Base-by-base conservation (phyloP, 73 alveolate species). In the Stentor roeselii region DNA sequence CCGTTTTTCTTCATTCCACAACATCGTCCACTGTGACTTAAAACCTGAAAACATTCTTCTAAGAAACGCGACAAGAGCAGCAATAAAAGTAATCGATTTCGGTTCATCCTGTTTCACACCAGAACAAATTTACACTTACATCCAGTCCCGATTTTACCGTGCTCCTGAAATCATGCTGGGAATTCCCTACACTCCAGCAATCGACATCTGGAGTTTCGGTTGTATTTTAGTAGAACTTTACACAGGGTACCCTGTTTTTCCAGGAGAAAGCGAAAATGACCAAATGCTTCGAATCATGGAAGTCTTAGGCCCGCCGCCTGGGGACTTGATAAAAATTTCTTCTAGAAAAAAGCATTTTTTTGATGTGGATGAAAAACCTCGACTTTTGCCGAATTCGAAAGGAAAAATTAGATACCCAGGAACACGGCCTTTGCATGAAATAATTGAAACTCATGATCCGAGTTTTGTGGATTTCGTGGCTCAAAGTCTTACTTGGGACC, bases 111-210 rank as follows among this genome's bases (percentile, higher is more conserved):
- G 98, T 82, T 94, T 90, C 75, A 92, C 84, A 31, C 88, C 78
- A 0, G 89, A 92, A 86, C 60, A 87, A 40, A 87, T 92, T 21
- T 92, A 94, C 77, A 94, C 98, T 15, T 94, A 96, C 76, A 95
- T 97, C 6, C 94, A 97, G 76, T 89, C 98, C 60, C 84, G 99
- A 82, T 95, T 92, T 86, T 97, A 97, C 85, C 82, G 99, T 82
- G 98, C 99, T 11, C 99, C 99, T 31, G 99, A 97, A 87, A 95
- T 97, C 3, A 97, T 97, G 76, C 92, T 97, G 39, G 99, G 99
- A 14, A 89, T 95, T 74, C 90, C 92, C 36, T 97, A 97, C 86
- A 95, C 97, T 42, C 92, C 94, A 39, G 96, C 97, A n/a, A 97
- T 95, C 36, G 99, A 97, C 91, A 97, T 97, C 94, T 97, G 99